A percentile compares a stretch with the other conserved stretches of the same genome.
phyloP scores from a whole-genome alignment of 345 rosid genomes.

The Rhodamnia argentea region DNA sequence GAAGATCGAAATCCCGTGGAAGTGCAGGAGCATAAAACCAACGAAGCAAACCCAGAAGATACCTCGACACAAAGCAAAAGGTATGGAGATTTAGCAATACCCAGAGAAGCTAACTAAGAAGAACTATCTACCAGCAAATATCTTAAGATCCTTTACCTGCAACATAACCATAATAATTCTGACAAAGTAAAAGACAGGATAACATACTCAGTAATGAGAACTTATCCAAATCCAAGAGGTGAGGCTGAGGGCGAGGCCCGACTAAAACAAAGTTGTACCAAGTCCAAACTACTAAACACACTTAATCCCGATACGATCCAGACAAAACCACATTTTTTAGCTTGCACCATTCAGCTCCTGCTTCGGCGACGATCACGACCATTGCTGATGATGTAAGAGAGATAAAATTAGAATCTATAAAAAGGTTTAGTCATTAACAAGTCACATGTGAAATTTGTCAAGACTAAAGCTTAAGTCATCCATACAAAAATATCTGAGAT shows the following conservation, averaged over 20 bases:
- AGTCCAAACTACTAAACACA: conserved; percentile 54
- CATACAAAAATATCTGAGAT: neutral
- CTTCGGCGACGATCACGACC: conserved; percentile 79
- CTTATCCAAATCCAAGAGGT: conserved; percentile 54
- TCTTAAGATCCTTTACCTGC: neutral
- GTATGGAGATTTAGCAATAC: conserved; percentile 47
- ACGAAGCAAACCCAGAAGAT: conserved; percentile 75
- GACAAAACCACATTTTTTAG: conserved; percentile 7
- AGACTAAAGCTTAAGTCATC: neutral
- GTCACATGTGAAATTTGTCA: neutral
- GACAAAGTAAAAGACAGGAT: conserved; percentile 21
- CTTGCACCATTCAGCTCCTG: conserved; percentile 58
- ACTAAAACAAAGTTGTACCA: conserved; percentile 50
- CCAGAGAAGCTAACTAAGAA: conserved; percentile 21
- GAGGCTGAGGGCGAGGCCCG: conserved; percentile 46
- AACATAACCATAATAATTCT: conserved; percentile 3
- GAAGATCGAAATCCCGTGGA: conserved; percentile 18
- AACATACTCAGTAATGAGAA: conserved; percentile 44
- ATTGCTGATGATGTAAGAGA: conserved; percentile 40
- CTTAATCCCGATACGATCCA: conserved; percentile 29
- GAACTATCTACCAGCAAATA: conserved; percentile 7
- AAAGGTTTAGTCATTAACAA: neutral
- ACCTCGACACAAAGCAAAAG: conserved; percentile 81
- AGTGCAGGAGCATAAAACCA: conserved; percentile 83
- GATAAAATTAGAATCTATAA: neutral